These are phyloP conservation scores for Heterobasidion annosum DNA, from an alignment of 1,284 basidiomycete species.

Conservation along the genomic window DNA sequence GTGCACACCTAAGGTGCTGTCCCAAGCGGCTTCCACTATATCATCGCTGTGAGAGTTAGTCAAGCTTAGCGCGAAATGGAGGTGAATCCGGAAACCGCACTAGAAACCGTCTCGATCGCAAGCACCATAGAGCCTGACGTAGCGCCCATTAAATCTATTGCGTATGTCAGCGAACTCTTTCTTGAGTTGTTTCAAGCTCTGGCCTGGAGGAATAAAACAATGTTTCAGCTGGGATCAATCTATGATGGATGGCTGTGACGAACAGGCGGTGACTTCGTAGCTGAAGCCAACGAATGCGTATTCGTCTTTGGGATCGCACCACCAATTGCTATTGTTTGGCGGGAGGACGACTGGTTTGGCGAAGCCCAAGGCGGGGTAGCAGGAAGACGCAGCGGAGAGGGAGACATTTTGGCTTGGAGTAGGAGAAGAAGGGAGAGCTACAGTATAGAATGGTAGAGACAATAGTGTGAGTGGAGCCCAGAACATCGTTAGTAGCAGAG, in stretches of 20 bases:
- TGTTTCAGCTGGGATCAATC: background rate
- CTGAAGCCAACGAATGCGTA: slow-evolving; percentile 70
- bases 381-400: slow-evolving; percentile 13
- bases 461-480: background rate
- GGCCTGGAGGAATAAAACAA: slow-evolving; percentile 14
- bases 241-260: background rate
- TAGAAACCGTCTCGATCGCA: slow-evolving; percentile 63
- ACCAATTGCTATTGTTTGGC: slow-evolving; percentile 39
- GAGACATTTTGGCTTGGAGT: background rate
- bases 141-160: slow-evolving; percentile 51
- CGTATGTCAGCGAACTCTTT: slow-evolving; percentile 58
- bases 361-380: slow-evolving; percentile 54
- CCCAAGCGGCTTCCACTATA: slow-evolving; percentile 66
- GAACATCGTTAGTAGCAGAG: background rate
- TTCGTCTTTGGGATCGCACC: slow-evolving; percentile 53
- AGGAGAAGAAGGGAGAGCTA: background rate
- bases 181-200: slow-evolving; percentile 31
- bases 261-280: slow-evolving; percentile 45
- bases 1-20: slow-evolving; percentile 60
- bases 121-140: slow-evolving; percentile 62
- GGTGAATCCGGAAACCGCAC: slow-evolving; percentile 23
- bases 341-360: slow-evolving; percentile 43
- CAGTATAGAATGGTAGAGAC: too few relatives aligned
- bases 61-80: background rate
- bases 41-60: slow-evolving; percentile 37